These are phyloP conservation scores for Pouteria glomerata DNA, from an alignment of 148 eudicot species.

Conservation along the genomic window DNA sequence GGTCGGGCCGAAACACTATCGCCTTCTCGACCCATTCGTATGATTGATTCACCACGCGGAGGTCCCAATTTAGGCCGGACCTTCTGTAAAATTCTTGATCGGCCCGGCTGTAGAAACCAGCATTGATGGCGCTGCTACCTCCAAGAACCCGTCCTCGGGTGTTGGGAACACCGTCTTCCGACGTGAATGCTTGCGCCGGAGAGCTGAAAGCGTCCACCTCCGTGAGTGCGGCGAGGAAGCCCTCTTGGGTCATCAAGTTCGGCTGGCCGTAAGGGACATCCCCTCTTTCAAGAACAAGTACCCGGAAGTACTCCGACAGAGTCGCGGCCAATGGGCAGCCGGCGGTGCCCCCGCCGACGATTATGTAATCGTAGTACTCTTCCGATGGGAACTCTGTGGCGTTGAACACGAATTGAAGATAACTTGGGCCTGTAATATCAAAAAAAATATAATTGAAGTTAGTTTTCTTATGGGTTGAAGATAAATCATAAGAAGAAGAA, in stretches of 20 bases:
- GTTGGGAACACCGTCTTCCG: conserved; percentile 92
- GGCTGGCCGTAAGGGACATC: conserved; percentile 63
- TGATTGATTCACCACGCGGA: conserved; percentile 51
- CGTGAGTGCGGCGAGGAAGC: conserved; percentile 54
- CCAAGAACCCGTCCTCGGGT: conserved; percentile 95
- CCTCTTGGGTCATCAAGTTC: conserved; percentile 69
- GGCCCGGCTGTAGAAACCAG: conserved; percentile 85
- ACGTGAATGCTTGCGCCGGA: conserved; percentile 76
- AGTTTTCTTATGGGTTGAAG: background rate
- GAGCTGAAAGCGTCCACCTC: conserved; percentile 49
- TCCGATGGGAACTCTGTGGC: conserved; percentile 68
- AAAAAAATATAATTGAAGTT: conserved; percentile 1
- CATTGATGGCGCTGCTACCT: conserved; percentile 90
- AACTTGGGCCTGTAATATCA: conserved; percentile 55
- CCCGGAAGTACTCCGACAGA: conserved; percentile 46
- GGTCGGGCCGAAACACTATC: conserved; percentile 72
- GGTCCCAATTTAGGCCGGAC: conserved; percentile 61
- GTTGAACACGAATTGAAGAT: conserved; percentile 52
- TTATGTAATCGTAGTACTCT: conserved; percentile 69
- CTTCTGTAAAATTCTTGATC: conserved; percentile 51
- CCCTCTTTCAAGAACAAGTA: conserved; percentile 77
- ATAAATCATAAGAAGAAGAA: background rate
- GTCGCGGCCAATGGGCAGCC: conserved; percentile 93
- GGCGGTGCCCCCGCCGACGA: conserved; percentile 88
- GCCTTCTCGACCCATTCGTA: conserved; percentile 83